Conservation (phyloP, 495 filamentous ascomycete species). For the Aspergillus steynii region DNA sequence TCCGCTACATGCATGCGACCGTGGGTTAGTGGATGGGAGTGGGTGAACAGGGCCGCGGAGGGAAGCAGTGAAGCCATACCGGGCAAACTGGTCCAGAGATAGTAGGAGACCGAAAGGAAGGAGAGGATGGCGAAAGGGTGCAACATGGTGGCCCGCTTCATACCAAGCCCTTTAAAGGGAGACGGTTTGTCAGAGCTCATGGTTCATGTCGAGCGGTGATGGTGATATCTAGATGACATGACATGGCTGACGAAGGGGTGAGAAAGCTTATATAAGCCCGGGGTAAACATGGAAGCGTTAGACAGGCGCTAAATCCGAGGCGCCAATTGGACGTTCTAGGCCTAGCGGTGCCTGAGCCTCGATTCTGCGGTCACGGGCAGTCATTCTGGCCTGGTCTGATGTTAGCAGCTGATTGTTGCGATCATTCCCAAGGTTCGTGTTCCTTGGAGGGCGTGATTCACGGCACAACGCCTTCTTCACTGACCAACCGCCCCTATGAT, state of each 20-base stretch:
- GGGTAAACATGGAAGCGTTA: background rate
- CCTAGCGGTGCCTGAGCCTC: background rate
- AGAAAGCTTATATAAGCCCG: background rate
- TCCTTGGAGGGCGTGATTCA: no score
- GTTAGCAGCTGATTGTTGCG: no score
- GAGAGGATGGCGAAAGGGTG: conserved; percentile 13
- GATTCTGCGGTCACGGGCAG: background rate
- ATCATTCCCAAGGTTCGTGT: no score
- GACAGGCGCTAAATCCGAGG: background rate
- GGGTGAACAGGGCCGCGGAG: background rate
- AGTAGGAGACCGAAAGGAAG: conserved; percentile 15
- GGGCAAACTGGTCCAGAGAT: conserved; percentile 18
- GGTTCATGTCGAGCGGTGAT: background rate
- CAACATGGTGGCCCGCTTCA: conserved; percentile 1
- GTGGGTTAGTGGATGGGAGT: background rate
- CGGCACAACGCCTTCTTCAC: no score
- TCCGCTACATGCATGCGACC: background rate
- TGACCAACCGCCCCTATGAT: no score
- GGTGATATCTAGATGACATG: background rate
- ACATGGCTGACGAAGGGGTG: background rate
- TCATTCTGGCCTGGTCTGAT: no score
- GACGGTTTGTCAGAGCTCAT: background rate
- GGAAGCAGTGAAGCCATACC: conserved; percentile 8
- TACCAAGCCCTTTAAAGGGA: conserved; percentile 2
- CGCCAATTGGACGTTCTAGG: background rate